These are phyloP conservation scores for Dactylellina cionopaga DNA, from an alignment of 2,329 filamentous ascomycete genomes.

Conservation along the genomic window DNA sequence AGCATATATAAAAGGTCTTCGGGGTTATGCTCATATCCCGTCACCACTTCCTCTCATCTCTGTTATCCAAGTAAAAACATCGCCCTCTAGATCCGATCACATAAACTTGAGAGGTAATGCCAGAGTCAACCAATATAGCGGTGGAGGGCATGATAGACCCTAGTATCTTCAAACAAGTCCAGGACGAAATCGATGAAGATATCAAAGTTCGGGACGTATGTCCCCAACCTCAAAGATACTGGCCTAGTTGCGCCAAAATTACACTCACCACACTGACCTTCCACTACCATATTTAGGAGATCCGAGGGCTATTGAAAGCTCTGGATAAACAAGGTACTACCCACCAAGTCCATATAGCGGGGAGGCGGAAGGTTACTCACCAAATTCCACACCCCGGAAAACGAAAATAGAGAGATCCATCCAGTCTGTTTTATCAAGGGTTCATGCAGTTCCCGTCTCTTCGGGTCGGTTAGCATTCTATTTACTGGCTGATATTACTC, in stretches of 20 bases:
- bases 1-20: no score
- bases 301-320: conserved; percentile 81
- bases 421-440: conserved; percentile 84
- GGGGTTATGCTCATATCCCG: no score
- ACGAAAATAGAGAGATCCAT: conserved; percentile 72
- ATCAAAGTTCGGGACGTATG: conserved; percentile 77
- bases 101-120: conserved; percentile 9
- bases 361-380: no score
- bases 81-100: neutral
- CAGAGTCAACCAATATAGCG: neutral
- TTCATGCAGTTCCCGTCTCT: conserved; percentile 82
- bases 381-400: no score
- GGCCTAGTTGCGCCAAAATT: no score
- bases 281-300: conserved; percentile 64
- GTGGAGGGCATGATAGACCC: conserved; percentile 66
- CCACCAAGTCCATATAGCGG: no score
- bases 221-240: conserved; percentile 22
- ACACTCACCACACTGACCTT: neutral
- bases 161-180: conserved; percentile 85
- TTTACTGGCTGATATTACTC: conserved; percentile 2
- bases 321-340: conserved; percentile 82
- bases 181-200: conserved; percentile 90
- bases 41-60: no score
- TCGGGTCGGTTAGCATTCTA: conserved; percentile 65
- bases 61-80: no score